phyloP scores from a whole-genome alignment of 352 stramenopile genomes.

The Globisporangium perplexum region DNA sequence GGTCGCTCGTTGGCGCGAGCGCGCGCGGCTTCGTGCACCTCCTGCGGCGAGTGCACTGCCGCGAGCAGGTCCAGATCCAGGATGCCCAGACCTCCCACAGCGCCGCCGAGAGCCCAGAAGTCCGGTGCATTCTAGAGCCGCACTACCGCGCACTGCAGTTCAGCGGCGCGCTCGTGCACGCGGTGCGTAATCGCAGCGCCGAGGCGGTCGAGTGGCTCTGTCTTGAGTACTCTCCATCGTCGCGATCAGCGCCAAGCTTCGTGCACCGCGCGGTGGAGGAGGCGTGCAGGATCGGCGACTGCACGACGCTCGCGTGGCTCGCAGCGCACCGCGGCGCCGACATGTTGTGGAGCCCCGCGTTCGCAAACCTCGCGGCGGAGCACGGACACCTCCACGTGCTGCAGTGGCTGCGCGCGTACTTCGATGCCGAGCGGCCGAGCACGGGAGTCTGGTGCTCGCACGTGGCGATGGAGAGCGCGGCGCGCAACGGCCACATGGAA shows the following conservation, averaged over 20 bases:
- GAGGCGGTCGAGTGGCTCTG: not conserved
- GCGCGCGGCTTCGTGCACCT: not conserved
- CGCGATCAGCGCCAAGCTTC: not conserved
- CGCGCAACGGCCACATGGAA: conserved; percentile 1
- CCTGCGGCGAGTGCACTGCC: not conserved
- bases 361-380: not conserved
- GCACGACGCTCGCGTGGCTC: not conserved
- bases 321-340: not conserved
- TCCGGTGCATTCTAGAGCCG: not conserved
- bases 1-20: not conserved
- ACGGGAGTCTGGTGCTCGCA: not conserved
- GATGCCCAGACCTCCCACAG: not conserved
- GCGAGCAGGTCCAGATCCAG: not conserved
- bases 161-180: not conserved
- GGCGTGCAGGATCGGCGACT: not conserved
- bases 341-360: conserved; percentile 1
- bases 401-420: not conserved
- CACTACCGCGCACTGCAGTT: not conserved
- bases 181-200: not conserved
- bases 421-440: not conserved
- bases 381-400: not conserved
- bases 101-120: not conserved
- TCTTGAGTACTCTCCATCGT: not conserved
- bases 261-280: not conserved
- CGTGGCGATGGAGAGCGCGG: conserved; percentile 1